Conservation (phyloP, 352 stramenopile genomes). For the Phytopythium vexans region DNA sequence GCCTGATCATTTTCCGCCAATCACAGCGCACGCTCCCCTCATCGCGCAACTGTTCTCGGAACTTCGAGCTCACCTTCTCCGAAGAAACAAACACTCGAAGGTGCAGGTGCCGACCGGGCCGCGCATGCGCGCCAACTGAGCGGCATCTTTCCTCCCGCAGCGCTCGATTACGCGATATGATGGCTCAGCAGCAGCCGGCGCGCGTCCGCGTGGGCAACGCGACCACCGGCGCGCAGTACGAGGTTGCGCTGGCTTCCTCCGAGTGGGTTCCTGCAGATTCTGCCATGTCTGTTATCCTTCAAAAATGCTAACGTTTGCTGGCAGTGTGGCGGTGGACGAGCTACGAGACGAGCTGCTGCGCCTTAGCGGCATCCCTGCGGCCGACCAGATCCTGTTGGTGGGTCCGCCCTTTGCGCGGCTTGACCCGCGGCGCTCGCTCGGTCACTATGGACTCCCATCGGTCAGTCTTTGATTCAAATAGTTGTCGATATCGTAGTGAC, state of each 20-base stretch:
- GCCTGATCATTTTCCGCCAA: no score
- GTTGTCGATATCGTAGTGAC: not conserved
- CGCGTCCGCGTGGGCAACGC: conserved; percentile 49
- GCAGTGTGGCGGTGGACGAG: conserved; percentile 64
- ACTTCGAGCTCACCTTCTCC: not conserved
- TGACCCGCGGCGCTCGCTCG: conserved; percentile 65
- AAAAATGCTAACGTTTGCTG: conserved; percentile 7
- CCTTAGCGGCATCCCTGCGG: conserved; percentile 50
- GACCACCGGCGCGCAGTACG: conserved; percentile 34
- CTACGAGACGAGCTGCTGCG: conserved; percentile 58
- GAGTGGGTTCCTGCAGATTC: conserved; percentile 31
- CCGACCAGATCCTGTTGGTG: conserved; percentile 79
- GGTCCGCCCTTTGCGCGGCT: conserved; percentile 74
- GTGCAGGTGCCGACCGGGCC: not conserved
- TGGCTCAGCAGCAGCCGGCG: not conserved
- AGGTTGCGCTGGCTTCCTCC: conserved; percentile 31
- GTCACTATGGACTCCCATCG: conserved; percentile 60
- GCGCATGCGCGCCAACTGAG: not conserved
- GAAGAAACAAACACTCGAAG: not conserved
- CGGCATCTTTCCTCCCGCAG: no score
- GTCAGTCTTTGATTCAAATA: conserved; percentile 13
- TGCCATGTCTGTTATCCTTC: not conserved
- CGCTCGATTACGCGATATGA: no score
- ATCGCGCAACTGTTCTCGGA: conserved; percentile 5
- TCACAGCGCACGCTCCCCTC: not conserved